phyloP scores from a whole-genome alignment of 257 asterid species.

The Ballota nigra region DNA sequence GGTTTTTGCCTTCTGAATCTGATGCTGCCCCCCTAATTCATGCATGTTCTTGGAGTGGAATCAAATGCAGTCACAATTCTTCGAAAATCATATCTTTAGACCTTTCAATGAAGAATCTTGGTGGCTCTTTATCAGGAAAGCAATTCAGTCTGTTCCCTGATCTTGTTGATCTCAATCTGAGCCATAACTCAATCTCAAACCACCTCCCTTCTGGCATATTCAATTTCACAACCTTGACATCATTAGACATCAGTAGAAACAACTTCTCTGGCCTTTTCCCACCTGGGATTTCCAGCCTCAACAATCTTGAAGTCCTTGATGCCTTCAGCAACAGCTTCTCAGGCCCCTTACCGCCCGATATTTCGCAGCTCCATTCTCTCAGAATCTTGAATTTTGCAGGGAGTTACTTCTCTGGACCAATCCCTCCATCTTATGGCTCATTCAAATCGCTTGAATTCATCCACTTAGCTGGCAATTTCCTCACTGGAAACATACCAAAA shows the following conservation, averaged over 20 bases:
- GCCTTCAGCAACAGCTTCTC: constrained; percentile 97
- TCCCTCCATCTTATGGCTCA: constrained; percentile 78
- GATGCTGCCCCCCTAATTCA: constrained; percentile 32
- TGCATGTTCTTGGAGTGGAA: constrained; percentile 91
- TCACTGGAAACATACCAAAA: constrained; percentile 64
- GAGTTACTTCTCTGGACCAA: constrained; percentile 86
- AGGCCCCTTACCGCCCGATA: constrained; percentile 71
- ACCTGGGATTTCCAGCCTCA: constrained; percentile 56
- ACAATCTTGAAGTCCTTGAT: constrained; percentile 62
- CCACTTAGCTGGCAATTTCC: constrained; percentile 85
- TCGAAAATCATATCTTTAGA: constrained; percentile 56
- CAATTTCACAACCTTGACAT: constrained; percentile 48
- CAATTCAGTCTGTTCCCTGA: constrained; percentile 54
- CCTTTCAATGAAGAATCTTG: constrained; percentile 77
- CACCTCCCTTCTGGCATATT: constrained; percentile 63
- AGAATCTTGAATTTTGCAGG: constrained; percentile 83
- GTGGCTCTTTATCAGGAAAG: constrained; percentile 61
- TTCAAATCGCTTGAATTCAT: constrained; percentile 63
- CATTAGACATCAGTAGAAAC: constrained; percentile 82
- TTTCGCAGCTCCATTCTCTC: constrained; percentile 49
- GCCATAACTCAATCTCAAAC: constrained; percentile 69
- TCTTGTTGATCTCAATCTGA: constrained; percentile 64
- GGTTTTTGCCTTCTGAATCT: constrained; percentile 47
- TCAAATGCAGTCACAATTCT: constrained; percentile 55
- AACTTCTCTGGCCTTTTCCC: constrained; percentile 92